Base-by-base conservation (phyloP, 2,329 filamentous ascomycete genomes). In the Penicillium sp. region DNA sequence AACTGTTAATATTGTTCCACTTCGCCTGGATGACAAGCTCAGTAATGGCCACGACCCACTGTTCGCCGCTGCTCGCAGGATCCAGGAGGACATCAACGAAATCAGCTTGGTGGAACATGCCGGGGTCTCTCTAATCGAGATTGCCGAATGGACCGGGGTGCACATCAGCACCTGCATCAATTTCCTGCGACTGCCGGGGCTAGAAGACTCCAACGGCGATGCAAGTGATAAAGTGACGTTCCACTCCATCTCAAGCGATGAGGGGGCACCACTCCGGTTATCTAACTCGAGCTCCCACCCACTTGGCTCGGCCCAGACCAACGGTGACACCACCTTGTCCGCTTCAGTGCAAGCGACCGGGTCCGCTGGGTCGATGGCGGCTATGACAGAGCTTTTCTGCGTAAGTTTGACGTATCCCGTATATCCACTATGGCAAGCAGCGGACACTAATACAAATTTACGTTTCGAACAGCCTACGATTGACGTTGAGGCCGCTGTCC, bases 1-100 rank as follows among this genome's bases (percentile, higher is more conserved):
- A 0, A 95, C 91, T 0, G 81, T 97, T 19, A 93, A 90, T 64
- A 81, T 97, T 4, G 82, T 96, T 1, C 92, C 92, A 0, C 75
- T 97, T 0, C 81, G 82, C 11, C 82, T 95, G 1, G 70, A 69
- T 24, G 54, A 70, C 39, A 62, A 64, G 54, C 31, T 62, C 33
- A 59, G 52, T 39, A 33, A 73, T 6, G 62, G 66, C 4, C 47
- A 56, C 0, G 63, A 72, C 2, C 55, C 69, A 2, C 60, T 90
- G 0, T 24, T 82, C 2, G 74, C 79, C 0, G 61, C 86, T 0
- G 91, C 92, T 0, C 71, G 63, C 4, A 70, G 78, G 13, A 85
- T 96, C 2, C 91, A 96, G 69, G 67, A 68, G 0, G 90, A 96
- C 67, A 75, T 96, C 0, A 78, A 83, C 37, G 71, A 78, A 4